phyloP scores from a whole-genome alignment of 345 rosid species.

The Eucalyptus marginata region DNA sequence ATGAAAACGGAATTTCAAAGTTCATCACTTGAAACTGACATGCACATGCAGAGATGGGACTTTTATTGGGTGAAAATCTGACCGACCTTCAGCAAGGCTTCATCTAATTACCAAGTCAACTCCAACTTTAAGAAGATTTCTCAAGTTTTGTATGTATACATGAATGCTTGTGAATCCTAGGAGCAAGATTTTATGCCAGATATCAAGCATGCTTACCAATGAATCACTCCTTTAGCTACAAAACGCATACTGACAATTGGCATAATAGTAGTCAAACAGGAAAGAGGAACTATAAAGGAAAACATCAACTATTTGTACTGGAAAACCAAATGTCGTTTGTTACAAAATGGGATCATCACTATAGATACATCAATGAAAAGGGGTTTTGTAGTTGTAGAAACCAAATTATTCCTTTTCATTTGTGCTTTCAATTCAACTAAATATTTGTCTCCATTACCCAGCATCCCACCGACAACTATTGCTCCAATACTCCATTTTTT shows the following conservation, averaged over 20 bases:
- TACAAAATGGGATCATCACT: neutral
- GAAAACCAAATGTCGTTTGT: neutral
- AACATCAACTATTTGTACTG: neutral
- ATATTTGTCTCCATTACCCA: neutral
- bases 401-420: neutral
- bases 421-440: neutral
- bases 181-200: neutral
- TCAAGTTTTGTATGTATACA: neutral
- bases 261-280: neutral
- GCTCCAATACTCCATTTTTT: neutral
- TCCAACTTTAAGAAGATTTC: neutral
- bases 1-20: neutral
- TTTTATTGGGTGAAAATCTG: neutral
- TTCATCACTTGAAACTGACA: neutral
- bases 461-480: neutral
- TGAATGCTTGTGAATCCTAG: neutral
- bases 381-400: neutral
- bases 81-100: neutral
- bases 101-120: neutral
- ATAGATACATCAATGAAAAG: neutral
- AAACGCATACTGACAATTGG: neutral
- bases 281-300: neutral
- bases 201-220: neutral
- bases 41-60: neutral
- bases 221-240: neutral